Evolutionary conservation across 2,329 filamentous ascomycete species (phyloP), one percentile per base, ranked within the genome.

Genomic region (Aspergillus candidus): DNA sequence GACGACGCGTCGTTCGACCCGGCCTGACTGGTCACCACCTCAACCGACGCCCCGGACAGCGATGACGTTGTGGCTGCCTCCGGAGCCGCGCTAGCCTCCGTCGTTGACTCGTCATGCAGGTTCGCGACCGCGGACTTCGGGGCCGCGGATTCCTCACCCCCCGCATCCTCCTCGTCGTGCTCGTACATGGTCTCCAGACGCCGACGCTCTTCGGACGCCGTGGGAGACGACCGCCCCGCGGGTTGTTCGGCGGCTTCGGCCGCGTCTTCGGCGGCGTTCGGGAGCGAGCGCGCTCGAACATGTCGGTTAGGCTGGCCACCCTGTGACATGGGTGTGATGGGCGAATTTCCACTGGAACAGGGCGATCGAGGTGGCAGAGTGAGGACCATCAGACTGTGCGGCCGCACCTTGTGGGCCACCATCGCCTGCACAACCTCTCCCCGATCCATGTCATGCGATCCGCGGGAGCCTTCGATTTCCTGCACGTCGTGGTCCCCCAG

Each of bases 381-480:
- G 44, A 69, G 65, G 29, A 71, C 59, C 53, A 70, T 64, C 49
- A 74, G 58, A 49, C 68, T 71, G 14, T 64, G 61, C 15, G 67
- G 66, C 31, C 68, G 66, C 40, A 66, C 66, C 63, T 62, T 71
- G 60, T 59, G 70, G 45, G 55, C 70, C 41, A 61, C 61, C 59
- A 56, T 72, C 54, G 47, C 71, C 43, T 63, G 58, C 11, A 60
- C 52, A n/a, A 48, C 32, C 6, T 56, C 53, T 13, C 44, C 83
- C 11, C 83, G 82, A 44, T 87, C 82, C 44, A 74, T 79, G 51
- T 81, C 76, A 11, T 63, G 65, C 1, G 76, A 79, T 4, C 88
- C 72, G 0, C 84, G 85, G 3, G 86, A 85, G 35, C 88, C 77
- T 57, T 93, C 86, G 34, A 94, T 93, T 60, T 94, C 88, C 36